A percentile compares a stretch with the other conserved stretches of the same genome.
phyloP scores from a whole-genome alignment of 1,284 basidiomycete genomes.

The Amylostereum areolatum region DNA sequence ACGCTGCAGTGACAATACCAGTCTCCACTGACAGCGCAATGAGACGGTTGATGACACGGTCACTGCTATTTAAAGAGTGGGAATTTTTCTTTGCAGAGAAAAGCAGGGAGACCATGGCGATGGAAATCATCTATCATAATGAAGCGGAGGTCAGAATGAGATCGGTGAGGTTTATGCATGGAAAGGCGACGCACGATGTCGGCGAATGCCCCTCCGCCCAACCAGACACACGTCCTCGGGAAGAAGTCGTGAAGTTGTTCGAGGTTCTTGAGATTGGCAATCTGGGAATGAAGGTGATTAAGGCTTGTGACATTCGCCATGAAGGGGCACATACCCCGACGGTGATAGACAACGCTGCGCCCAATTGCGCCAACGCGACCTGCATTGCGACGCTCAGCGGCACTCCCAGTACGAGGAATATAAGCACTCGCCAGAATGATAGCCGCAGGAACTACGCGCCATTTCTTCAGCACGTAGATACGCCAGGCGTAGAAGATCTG shows the following conservation, averaged over 20 bases:
- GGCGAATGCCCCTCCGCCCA: not conserved
- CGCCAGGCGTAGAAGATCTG: not conserved
- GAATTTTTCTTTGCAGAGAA: constrained; percentile 4
- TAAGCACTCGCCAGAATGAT: not conserved
- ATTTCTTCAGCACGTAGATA: not conserved
- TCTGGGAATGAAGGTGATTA: too few species aligned
- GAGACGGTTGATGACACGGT: constrained; percentile 8
- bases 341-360: not conserved
- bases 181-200: not conserved
- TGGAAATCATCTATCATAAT: too few species aligned
- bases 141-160: too few species aligned
- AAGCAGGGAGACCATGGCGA: constrained; percentile 2
- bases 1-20: constrained; percentile 7
- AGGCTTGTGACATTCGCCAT: too few species aligned
- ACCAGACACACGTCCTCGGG: too few species aligned
- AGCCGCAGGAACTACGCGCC: not conserved
- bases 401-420: too few species aligned
- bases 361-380: not conserved
- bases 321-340: too few species aligned
- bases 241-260: too few species aligned
- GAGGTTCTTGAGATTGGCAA: too few species aligned
- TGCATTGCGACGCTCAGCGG: too few species aligned
- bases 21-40: constrained; percentile 11
- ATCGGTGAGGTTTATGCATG: too few species aligned
- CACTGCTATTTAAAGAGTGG: constrained; percentile 1